Evolutionary conservation across 345 rosid genomes (phyloP).

Genomic region (Syzygium aromaticum): DNA sequence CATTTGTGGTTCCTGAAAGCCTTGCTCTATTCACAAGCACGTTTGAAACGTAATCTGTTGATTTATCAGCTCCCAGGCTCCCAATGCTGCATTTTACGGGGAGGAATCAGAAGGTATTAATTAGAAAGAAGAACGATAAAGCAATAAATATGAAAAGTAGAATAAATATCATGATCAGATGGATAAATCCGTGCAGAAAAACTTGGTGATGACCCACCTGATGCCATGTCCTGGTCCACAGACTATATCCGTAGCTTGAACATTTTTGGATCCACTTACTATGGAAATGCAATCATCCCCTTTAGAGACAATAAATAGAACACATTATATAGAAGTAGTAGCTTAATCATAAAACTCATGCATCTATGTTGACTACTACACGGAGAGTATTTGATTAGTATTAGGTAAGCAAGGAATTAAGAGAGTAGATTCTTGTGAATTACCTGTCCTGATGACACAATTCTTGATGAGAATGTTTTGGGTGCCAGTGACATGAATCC

Average conservation of each 20-base stretch:
- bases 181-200: not conserved
- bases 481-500: slow-evolving; percentile 67
- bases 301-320: slow-evolving; percentile 6
- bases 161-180: not conserved
- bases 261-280: slow-evolving; percentile 77
- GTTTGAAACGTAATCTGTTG: slow-evolving; percentile 16
- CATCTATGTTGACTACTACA: not conserved
- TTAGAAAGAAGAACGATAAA: not conserved
- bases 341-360: not conserved
- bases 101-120: not conserved
- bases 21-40: slow-evolving; percentile 15
- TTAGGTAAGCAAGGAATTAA: not conserved
- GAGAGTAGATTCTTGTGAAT: not conserved
- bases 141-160: not conserved
- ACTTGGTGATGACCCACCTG: slow-evolving; percentile 32
- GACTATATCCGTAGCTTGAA: slow-evolving; percentile 55
- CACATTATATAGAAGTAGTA: not conserved
- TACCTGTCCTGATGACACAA: slow-evolving; percentile 67
- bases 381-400: not conserved
- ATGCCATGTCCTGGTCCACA: slow-evolving; percentile 99
- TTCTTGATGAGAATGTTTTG: slow-evolving; percentile 49
- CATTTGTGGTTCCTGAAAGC: slow-evolving; percentile 19
- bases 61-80: slow-evolving; percentile 22
- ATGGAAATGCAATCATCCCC: slow-evolving; percentile 97
- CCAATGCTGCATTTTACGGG: slow-evolving; percentile 20